Evolutionary conservation across 1,284 basidiomycete species (phyloP).

Genomic region (Pseudozyma thailandica): DNA sequence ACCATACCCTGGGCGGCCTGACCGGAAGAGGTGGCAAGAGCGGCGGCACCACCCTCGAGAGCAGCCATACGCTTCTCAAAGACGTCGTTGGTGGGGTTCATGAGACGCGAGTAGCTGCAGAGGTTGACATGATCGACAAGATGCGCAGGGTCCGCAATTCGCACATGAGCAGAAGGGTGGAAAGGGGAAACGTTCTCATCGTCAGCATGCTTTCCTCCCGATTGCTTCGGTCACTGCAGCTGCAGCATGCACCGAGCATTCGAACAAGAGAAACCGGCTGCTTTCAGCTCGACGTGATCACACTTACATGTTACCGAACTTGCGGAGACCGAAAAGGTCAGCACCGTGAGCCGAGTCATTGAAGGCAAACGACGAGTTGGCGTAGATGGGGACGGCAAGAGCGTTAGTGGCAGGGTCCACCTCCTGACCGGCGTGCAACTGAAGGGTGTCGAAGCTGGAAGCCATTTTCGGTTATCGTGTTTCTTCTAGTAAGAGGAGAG

Average conservation of each 20-base stretch:
- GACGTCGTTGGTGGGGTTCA: slow-evolving; percentile 85
- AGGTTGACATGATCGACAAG: no score
- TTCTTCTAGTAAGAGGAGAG: slow-evolving; percentile 2
- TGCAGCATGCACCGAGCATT: no score
- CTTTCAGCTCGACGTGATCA: no score
- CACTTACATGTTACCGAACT: slow-evolving; percentile 75
- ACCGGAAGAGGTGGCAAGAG: slow-evolving; percentile 81
- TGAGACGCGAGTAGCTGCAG: slow-evolving; percentile 72
- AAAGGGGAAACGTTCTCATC: slow-evolving; percentile 1
- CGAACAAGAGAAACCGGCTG: no score
- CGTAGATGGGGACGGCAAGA: slow-evolving; percentile 83
- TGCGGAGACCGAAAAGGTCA: slow-evolving; percentile 78
- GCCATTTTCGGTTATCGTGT: slow-evolving; percentile 12
- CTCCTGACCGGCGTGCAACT: slow-evolving; percentile 81
- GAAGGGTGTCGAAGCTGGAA: slow-evolving; percentile 66
- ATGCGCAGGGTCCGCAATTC: no score
- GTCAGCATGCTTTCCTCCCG: no score
- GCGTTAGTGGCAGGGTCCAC: slow-evolving; percentile 79
- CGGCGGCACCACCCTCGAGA: slow-evolving; percentile 82
- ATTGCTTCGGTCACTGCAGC: not conserved
- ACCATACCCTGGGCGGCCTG: slow-evolving; percentile 85
- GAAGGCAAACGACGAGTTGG: slow-evolving; percentile 66
- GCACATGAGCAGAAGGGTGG: not conserved
- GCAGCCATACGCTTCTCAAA: slow-evolving; percentile 86
- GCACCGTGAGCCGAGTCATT: slow-evolving; percentile 75